phyloP scores from a whole-genome alignment of 495 filamentous ascomycete species.

The Filosporella fistucella region DNA sequence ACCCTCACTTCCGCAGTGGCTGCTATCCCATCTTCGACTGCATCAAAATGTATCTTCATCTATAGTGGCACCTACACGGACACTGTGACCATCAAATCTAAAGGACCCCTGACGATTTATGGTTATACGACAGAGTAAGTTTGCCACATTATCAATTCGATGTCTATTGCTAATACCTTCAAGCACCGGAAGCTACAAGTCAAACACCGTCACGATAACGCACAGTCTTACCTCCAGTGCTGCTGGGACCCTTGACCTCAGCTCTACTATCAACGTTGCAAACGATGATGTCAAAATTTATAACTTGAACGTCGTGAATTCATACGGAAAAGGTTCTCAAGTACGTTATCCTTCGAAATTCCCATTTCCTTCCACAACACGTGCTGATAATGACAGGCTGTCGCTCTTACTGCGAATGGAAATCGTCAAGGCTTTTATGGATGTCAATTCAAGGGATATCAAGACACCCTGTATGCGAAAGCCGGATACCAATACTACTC shows the following conservation, averaged over 20 bases:
- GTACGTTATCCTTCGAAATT: conserved; percentile 2
- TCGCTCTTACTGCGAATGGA: conserved; percentile 40
- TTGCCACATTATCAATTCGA: neutral
- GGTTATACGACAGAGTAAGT: conserved; percentile 29
- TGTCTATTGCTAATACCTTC: conserved; percentile 5
- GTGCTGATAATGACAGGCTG: conserved; percentile 37
- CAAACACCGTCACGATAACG: conserved; percentile 13
- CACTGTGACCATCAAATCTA: conserved; percentile 27
- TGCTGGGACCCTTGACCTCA: conserved; percentile 32
- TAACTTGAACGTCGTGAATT: conserved; percentile 30
- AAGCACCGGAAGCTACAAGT: conserved; percentile 22
- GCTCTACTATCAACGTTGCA: conserved; percentile 32
- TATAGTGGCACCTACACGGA: conserved; percentile 33
- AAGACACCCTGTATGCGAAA: conserved; percentile 45
- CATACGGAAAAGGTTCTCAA: conserved; percentile 33
- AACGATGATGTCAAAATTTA: conserved; percentile 44
- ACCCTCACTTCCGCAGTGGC: conserved; percentile 2
- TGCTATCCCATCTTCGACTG: conserved; percentile 18
- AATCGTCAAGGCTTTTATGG: conserved; percentile 30
- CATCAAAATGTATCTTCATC: conserved; percentile 22
- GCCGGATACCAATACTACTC: conserved; percentile 41
- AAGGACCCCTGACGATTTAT: conserved; percentile 28
- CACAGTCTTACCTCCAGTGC: neutral
- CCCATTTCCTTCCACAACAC: too few species aligned
- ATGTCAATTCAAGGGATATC: conserved; percentile 39